Evolutionary conservation across 495 filamentous ascomycete genomes (phyloP), one percentile per base, ranked within the genome.

Genomic region (Neurospora discreta): DNA sequence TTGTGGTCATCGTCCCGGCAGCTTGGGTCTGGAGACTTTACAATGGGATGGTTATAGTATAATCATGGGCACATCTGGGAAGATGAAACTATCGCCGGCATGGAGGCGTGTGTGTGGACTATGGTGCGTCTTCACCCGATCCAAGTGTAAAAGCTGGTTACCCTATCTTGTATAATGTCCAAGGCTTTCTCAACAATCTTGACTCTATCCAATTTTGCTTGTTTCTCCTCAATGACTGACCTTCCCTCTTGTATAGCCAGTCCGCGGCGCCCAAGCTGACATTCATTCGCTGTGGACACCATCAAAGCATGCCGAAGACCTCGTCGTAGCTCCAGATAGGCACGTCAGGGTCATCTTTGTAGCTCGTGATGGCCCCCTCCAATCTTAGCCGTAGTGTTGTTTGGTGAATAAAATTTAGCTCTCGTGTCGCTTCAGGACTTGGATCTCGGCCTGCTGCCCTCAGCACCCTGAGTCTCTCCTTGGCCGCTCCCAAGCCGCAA

Each of bases 1-100:
- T 87, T 69, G 78, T 91, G 18, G 13, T 82, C 0, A 18, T 86
- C n/a, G 83, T 89, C 1, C 76, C 85, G 74, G 77, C 39, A 2
- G 23, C 84, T 3, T 92, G 89, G 90, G 82, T 79, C 15, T 88
- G 87, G 88, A 82, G 52, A 65, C 26, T 65, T 2, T 15, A 65
- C 15, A 65, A 65, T 15, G 52, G 52, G 26, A 65, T 65, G 52
- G 33, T 65, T 0, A 18, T 15, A 9, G 26, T 65, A 65, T 65
- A 65, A 36, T 7, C 6, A 10, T 18, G 13, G 15, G 7, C 15
- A 33, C 52, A 65, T 58, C 46, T 7, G 9, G 23, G 10, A 52
- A 6, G 11, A 5, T 13, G 4, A 23, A 13, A 1, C 20, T 1
- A 23, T 20, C 5, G 10, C 44, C 20, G 20, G 9, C 11, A 58